Percentiles rank a stretch among this genome's conserved stretches.
Evolutionary conservation across 2,329 filamentous ascomycete species (phyloP).

Genomic region (Alternaria sp.): DNA sequence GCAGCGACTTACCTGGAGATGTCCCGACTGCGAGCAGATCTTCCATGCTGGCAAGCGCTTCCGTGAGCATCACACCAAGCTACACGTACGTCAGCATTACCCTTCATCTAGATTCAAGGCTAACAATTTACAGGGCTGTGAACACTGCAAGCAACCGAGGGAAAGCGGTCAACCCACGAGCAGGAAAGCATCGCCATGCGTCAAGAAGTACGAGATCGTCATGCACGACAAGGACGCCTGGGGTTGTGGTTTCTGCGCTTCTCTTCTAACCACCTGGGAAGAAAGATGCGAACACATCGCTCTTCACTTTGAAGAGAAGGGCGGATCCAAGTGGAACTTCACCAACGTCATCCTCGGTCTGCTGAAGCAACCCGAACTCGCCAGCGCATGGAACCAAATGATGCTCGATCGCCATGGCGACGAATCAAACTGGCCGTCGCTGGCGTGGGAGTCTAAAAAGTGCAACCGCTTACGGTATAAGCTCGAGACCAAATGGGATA

Average conservation of each 20-base stretch:
- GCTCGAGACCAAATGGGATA: slow-evolving; percentile 68
- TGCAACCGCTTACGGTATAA: slow-evolving; percentile 69
- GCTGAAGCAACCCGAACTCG: slow-evolving; percentile 69
- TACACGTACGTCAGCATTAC: slow-evolving; percentile 57
- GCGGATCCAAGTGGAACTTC: slow-evolving; percentile 69
- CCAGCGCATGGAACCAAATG: slow-evolving; percentile 67
- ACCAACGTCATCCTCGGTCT: slow-evolving; percentile 71
- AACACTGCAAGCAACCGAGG: slow-evolving; percentile 69
- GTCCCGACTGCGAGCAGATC: slow-evolving; percentile 71
- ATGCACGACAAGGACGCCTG: slow-evolving; percentile 70
- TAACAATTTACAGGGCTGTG: slow-evolving; percentile 55
- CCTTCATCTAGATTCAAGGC: not conserved
- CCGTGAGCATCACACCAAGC: slow-evolving; percentile 71
- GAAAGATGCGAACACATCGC: slow-evolving; percentile 73
- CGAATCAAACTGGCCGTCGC: slow-evolving; percentile 52
- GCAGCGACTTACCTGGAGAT: slow-evolving; percentile 71
- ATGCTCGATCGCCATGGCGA: slow-evolving; percentile 61
- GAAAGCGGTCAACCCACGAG: slow-evolving; percentile 60
- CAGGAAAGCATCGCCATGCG: slow-evolving; percentile 56
- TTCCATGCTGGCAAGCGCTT: slow-evolving; percentile 73
- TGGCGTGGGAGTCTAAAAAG: slow-evolving; percentile 69
- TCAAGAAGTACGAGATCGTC: slow-evolving; percentile 49
- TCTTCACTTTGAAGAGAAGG: slow-evolving; percentile 70
- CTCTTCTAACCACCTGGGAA: slow-evolving; percentile 67
- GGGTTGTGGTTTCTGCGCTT: slow-evolving; percentile 72